Evolutionary conservation across 805 yeast species (phyloP).

Genomic region (Ogataea pini): DNA sequence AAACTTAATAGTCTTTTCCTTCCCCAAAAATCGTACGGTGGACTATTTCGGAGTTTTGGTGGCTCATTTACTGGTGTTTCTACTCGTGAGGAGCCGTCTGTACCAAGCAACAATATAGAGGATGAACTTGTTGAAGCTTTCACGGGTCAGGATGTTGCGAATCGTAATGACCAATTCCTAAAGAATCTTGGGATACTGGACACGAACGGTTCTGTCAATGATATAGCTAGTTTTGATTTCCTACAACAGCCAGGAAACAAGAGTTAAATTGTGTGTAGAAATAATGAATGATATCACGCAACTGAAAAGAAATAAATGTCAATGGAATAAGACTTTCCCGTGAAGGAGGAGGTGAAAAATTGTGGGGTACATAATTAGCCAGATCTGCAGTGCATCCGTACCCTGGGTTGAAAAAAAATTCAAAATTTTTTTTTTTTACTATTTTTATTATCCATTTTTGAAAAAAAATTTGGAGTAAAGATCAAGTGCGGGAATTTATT

Average conservation of each 20-base stretch:
- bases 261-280: background rate
- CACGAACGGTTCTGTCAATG: background rate
- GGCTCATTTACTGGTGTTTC: constrained; percentile 3
- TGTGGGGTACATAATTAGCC: constrained; percentile 5
- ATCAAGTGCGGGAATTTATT: background rate
- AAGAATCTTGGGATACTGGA: constrained; percentile 4
- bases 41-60: constrained; percentile 3
- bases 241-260: constrained; percentile 2
- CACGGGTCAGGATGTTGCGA: constrained; percentile 3
- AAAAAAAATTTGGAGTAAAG: background rate
- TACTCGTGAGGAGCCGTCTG: background rate
- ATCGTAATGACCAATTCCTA: constrained; percentile 6
- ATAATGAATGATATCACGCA: background rate
- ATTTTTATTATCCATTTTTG: background rate
- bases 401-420: background rate
- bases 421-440: background rate
- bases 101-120: constrained; percentile 4
- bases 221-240: constrained; percentile 2
- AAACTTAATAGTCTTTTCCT: constrained; percentile 4
- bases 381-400: constrained; percentile 1
- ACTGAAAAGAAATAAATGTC: background rate
- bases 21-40: constrained; percentile 6
- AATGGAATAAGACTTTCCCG: background rate
- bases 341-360: background rate
- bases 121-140: constrained; percentile 9